These are phyloP conservation scores for Clarireedia homoeocarpa DNA, from an alignment of 2,329 filamentous ascomycete species.

Conservation along the genomic window DNA sequence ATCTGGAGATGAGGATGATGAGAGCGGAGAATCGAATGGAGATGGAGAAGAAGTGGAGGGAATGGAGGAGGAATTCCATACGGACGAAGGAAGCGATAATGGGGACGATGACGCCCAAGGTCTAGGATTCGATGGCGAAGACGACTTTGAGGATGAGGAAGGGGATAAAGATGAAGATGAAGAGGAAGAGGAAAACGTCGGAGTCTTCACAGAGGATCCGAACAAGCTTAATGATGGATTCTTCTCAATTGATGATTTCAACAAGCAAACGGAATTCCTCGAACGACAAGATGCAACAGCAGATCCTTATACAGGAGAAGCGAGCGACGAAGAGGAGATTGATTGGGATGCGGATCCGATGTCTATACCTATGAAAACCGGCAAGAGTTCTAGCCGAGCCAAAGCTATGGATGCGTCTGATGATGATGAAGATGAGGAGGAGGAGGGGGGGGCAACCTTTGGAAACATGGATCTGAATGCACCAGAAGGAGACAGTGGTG, in stretches of 20 bases:
- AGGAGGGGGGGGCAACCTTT: slow-evolving; percentile 78
- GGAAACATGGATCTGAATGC: slow-evolving; percentile 69
- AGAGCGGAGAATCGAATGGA: slow-evolving; percentile 20
- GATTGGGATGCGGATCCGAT: slow-evolving; percentile 82
- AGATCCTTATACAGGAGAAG: slow-evolving; percentile 65
- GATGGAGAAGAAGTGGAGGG: slow-evolving; percentile 33
- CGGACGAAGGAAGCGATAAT: slow-evolving; percentile 28
- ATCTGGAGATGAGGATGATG: slow-evolving; percentile 27
- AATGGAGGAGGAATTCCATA: slow-evolving; percentile 25
- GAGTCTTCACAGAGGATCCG: slow-evolving; percentile 61
- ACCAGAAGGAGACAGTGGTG: slow-evolving; percentile 62
- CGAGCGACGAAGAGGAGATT: slow-evolving; percentile 76
- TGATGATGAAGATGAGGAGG: slow-evolving; percentile 41
- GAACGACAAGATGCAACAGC: slow-evolving; percentile 78
- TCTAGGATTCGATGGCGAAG: slow-evolving; percentile 32
- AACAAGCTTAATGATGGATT: slow-evolving; percentile 93
- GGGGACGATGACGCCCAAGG: slow-evolving; percentile 25
- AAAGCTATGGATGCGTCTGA: slow-evolving; percentile 29
- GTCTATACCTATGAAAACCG: slow-evolving; percentile 28
- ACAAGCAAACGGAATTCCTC: slow-evolving; percentile 82
- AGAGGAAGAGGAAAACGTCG: slow-evolving; percentile 41
- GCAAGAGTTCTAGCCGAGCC: slow-evolving; percentile 26
- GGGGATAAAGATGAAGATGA: slow-evolving; percentile 36
- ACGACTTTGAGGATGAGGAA: slow-evolving; percentile 27
- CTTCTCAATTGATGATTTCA: slow-evolving; percentile 97